Percentiles rank a stretch among this genome's conserved stretches.
These are phyloP conservation scores for Xylariaceae sp. DNA, from an alignment of 2,329 filamentous ascomycete species.

Conservation along the genomic window DNA sequence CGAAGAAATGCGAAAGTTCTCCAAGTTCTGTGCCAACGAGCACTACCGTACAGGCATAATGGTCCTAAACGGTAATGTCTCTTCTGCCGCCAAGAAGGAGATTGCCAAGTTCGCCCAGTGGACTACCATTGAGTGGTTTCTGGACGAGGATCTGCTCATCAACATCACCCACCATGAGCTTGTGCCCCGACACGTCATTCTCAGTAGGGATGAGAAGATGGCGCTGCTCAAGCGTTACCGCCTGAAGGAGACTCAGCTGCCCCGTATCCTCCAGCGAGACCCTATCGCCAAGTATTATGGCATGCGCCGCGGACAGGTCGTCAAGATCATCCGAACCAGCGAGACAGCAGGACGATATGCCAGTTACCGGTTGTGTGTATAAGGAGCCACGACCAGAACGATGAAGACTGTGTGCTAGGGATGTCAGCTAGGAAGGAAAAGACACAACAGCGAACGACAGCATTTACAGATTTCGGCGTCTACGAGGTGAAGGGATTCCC, in stretches of 20 bases:
- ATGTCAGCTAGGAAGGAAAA: not conserved
- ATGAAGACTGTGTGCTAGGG: not conserved
- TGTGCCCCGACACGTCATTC: slow-evolving; percentile 86
- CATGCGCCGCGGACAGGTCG: slow-evolving; percentile 84
- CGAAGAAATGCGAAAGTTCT: slow-evolving; percentile 87
- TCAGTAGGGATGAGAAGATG: slow-evolving; percentile 85
- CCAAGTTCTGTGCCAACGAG: slow-evolving; percentile 72
- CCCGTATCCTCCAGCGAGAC: slow-evolving; percentile 85
- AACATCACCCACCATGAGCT: slow-evolving; percentile 98
- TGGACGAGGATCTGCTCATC: slow-evolving; percentile 91
- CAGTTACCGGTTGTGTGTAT: slow-evolving; percentile 76
- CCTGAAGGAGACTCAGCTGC: slow-evolving; percentile 95
- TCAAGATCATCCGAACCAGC: slow-evolving; percentile 95
- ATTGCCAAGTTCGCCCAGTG: slow-evolving; percentile 71
- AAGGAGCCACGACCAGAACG: slow-evolving; percentile 18
- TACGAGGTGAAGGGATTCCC: too few species aligned
- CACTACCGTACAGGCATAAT: slow-evolving; percentile 89
- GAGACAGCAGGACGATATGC: slow-evolving; percentile 96
- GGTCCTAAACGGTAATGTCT: slow-evolving; percentile 77
- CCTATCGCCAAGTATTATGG: slow-evolving; percentile 91
- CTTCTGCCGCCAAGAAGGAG: slow-evolving; percentile 81
- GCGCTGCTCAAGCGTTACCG: slow-evolving; percentile 85
- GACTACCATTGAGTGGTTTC: slow-evolving; percentile 87
- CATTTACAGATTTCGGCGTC: slow-evolving; percentile 20
- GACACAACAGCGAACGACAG: not conserved